Evolutionary conservation across 768 basidiomycete species (phyloP), one percentile per base, ranked within the genome.

Genomic region (Russula vinacea): DNA sequence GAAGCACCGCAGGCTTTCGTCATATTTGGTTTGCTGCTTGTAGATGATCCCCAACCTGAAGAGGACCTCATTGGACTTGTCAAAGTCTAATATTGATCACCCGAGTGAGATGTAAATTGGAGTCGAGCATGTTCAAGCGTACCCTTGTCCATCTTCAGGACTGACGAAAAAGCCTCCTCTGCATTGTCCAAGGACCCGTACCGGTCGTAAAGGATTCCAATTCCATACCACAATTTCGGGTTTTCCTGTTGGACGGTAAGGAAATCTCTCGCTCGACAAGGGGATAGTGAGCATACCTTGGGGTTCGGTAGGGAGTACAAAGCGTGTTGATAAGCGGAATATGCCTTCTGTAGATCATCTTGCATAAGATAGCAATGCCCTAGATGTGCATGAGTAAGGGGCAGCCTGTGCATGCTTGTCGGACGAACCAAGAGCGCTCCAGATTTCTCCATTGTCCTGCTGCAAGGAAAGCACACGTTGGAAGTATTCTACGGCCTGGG

Each of bases 351-450:
- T 52, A 99, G 84, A 78, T 98, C 94, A 73, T 98, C 97, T 74
- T 97, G 95, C 96, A 97, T 98, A 64, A 99, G 86, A 76, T 96
- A 94, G 76, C 96, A 98, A 71, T 98, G 94, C 37, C 95, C 93
- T 91, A 66, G 44, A 33, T 53, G 60, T 54, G 67, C 56, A 60
- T 56, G 53, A 66, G 17, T 29, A 8, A 66, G 37, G 51, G 52
- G 60, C 49, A 49, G 58, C 52, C 58, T 67, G 65, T 64, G 61
- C 64, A 68, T 44, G 62, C 29, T 44, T 72, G 74, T 47, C 60
- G 60, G 58, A 80, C 71, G 67, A 75, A 88, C 93, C 94, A 64
- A 99, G 83, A 0, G 95, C 94, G 71, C 92, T 94, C 96, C 96
- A 98, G 62, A 97, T 92, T 80, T 98, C 96, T 72, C 96, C 96